phyloP scores from a whole-genome alignment of 495 filamentous ascomycete genomes.

The Pyrenula aspistea region DNA sequence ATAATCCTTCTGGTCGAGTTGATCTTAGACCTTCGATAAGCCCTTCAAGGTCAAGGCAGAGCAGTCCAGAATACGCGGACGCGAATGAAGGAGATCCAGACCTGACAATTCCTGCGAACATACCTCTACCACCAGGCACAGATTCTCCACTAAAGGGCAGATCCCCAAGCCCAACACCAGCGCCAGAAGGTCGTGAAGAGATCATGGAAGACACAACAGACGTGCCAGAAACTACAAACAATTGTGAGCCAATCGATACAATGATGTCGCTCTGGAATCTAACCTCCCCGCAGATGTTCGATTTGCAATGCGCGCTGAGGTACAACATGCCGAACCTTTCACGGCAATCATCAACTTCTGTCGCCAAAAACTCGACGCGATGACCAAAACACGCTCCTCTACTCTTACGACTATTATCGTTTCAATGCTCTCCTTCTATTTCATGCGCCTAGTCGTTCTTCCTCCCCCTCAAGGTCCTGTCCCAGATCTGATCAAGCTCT shows the following conservation, averaged over 20 bases:
- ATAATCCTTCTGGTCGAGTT: conserved; percentile 19
- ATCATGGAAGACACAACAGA: conserved; percentile 15
- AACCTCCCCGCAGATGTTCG: conserved; percentile 60
- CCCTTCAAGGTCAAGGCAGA: conserved; percentile 37
- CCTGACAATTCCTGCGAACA: conserved; percentile 42
- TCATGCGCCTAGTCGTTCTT: conserved; percentile 53
- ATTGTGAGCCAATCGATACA: conserved; percentile 32
- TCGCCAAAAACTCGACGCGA: conserved; percentile 37
- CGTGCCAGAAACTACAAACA: conserved; percentile 33
- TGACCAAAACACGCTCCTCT: conserved; percentile 42
- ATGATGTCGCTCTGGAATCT: conserved; percentile 3
- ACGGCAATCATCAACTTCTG: conserved; percentile 58
- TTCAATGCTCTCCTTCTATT: conserved; percentile 42
- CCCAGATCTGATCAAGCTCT: conserved; percentile 82
- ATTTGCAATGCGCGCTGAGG: conserved; percentile 73
- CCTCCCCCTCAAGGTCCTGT: conserved; percentile 55
- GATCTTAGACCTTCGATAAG: conserved; percentile 33
- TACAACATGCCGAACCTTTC: conserved; percentile 77
- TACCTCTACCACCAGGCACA: conserved; percentile 39
- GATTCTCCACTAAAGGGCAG: conserved; percentile 39
- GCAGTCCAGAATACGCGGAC: conserved; percentile 45
- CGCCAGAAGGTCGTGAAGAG: conserved; percentile 14
- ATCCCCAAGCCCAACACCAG: conserved; percentile 35
- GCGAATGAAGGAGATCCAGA: conserved; percentile 34
- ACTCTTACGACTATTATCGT: conserved; percentile 47